Evolutionary conservation across 164 flowering plant species (phyloP), one percentile per base, ranked within the genome.

Genomic region (Chloranthus sessilifolius): DNA sequence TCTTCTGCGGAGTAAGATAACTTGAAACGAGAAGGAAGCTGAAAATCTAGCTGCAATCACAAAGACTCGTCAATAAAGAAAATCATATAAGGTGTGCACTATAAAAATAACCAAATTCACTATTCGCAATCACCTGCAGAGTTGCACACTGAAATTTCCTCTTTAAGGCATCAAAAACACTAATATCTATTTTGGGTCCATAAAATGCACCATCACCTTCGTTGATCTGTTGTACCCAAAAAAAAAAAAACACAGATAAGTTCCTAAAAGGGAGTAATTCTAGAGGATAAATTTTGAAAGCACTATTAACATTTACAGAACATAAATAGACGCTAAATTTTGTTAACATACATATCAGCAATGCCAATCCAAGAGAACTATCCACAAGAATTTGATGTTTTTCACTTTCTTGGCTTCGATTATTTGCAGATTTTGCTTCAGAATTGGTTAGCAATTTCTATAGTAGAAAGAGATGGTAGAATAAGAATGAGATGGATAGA

Each of bases 191-290:
- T 53, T 94, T 94, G 40, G 99, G 99, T 45, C 99, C 99, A 69
- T 94, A 94, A 74, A 94, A 94, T 62, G 99, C 99, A 54, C 99
- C 99, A 73, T 94, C 97, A 34, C 79, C 99, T 75, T 87, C 95
- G 70, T 94, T 80, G 39, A 89, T 66, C 99, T 94, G 74, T 20
- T n/a, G n/a, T n/a, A n/a, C n/a, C n/a, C n/a, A n/a, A n/a, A n/a
- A n/a, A 39, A 1, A 50, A 29, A 3, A 26, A 20, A 22, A 28
- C 24, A n/a, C 27, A 23, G 34, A 38, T 42, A 8, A 29, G 29
- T 49, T 36, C 31, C 26, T 15, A 50, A 17, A 14, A 52, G 38
- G 42, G 8, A 29, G 20, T 2, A 7, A 1, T 5, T 28, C 23
- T 7, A 21, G 20, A 31, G 33, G 24, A 49, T n/a, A 33, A 33